Evolutionary conservation across 1,284 basidiomycete species (phyloP).

Genomic region (Trichosporon ovoides): DNA sequence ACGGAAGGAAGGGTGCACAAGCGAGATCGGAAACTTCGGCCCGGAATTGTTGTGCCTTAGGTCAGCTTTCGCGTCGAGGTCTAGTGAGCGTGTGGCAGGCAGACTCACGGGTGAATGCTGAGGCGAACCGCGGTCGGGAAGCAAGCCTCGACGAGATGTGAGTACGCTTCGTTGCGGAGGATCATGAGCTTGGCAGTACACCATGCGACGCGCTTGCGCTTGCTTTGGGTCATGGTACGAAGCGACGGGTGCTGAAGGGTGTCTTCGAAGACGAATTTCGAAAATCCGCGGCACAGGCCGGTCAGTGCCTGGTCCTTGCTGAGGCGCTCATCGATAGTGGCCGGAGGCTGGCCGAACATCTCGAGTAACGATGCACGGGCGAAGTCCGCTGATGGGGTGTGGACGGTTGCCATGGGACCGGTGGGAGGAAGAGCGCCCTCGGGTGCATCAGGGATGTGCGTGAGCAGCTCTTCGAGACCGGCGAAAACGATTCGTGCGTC

Average conservation of each 20-base stretch:
- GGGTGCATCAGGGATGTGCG: neutral
- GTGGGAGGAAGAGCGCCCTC: neutral
- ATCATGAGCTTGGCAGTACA: constrained; percentile 5
- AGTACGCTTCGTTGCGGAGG: constrained; percentile 7
- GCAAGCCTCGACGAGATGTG: neutral
- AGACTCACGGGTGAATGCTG: constrained; percentile 5
- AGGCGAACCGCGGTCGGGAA: constrained; percentile 3
- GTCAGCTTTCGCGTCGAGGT: neutral
- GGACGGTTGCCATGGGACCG: neutral
- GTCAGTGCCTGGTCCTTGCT: neutral
- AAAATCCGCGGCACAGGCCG: constrained; percentile 2
- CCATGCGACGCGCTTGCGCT: constrained; percentile 2
- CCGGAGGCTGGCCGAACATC: neutral
- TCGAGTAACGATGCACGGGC: neutral
- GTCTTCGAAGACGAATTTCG: constrained; percentile 4
- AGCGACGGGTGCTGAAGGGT: neutral
- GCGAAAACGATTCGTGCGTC: neutral
- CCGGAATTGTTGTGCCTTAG: constrained; percentile 5
- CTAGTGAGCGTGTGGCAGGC: neutral
- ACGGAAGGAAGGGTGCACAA: constrained; percentile 2
- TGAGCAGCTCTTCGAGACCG: neutral
- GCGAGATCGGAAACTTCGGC: constrained; percentile 4
- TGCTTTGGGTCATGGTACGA: neutral
- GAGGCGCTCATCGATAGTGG: neutral
- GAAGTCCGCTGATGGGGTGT: neutral